These are phyloP conservation scores for Chenopodium quinoa DNA, from an alignment of 148 eudicot species.

Conservation along the genomic window DNA sequence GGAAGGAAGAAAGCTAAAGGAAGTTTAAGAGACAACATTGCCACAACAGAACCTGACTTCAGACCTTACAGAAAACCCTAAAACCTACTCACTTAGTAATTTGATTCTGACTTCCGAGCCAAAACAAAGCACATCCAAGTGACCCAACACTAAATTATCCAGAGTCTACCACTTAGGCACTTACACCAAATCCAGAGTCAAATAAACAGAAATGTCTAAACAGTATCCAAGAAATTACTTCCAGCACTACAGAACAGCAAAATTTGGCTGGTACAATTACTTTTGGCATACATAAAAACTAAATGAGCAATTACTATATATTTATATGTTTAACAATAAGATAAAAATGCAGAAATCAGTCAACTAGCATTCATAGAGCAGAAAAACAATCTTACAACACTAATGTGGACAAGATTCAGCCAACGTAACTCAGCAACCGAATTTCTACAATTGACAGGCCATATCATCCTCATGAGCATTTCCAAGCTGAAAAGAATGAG, in stretches of 20 bases:
- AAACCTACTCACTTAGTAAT: not conserved
- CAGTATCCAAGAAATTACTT: not conserved
- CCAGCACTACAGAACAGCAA: not conserved
- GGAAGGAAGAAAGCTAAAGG: not conserved
- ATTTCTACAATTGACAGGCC: slow-evolving; percentile 4
- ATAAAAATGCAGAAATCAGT: not conserved
- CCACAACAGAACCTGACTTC: not conserved
- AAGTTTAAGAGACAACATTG: not conserved
- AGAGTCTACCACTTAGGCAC: not conserved
- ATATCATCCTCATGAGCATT: slow-evolving; percentile 6
- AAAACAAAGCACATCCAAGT: not conserved
- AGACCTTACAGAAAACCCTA: not conserved
- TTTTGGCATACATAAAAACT: not conserved
- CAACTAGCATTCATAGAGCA: not conserved
- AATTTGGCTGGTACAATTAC: not conserved
- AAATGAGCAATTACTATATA: not conserved
- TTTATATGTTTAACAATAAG: not conserved
- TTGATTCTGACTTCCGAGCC: not conserved
- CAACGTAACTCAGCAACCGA: not conserved
- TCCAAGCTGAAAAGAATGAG: not conserved
- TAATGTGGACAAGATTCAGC: slow-evolving; percentile 6
- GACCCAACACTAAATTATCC: not conserved
- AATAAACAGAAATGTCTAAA: not conserved
- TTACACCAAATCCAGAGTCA: not conserved
- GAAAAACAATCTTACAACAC: slow-evolving; percentile 17